Conservation (phyloP, 2,329 filamentous ascomycete genomes). For the Diplodia scrobiculata region DNA sequence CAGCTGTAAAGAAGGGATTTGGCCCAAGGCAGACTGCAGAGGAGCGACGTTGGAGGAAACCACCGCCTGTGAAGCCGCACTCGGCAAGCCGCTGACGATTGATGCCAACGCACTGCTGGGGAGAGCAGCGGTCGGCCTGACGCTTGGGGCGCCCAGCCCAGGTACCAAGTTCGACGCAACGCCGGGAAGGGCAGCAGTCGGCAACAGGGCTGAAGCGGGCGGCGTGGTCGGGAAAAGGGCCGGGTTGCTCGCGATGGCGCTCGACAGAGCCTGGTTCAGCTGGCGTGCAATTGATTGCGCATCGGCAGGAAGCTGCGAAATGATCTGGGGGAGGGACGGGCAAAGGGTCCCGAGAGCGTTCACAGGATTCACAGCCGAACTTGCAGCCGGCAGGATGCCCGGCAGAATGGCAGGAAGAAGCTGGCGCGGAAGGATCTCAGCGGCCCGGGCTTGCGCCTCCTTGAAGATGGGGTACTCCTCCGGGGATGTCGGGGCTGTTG, state of each 20-base stretch:
- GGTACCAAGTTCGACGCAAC: not conserved
- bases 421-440: conserved; percentile 18
- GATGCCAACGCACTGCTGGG: not conserved
- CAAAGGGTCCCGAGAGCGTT: conserved; percentile 1
- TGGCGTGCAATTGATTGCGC: conserved; percentile 12
- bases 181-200: not conserved
- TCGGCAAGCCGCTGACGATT: not conserved
- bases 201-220: not conserved
- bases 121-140: not conserved
- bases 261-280: conserved; percentile 16
- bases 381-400: too few relatives aligned
- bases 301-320: conserved; percentile 9
- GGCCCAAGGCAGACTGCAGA: not conserved
- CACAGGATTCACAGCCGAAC: not conserved
- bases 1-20: not conserved
- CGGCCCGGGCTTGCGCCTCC: conserved; percentile 13
- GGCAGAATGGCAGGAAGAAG: not conserved
- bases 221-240: not conserved
- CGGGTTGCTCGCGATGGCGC: conserved; percentile 13
- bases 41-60: not conserved
- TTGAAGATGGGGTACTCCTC: conserved; percentile 15
- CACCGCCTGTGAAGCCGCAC: not conserved
- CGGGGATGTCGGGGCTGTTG: conserved; percentile 17
- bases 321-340: conserved; percentile 1
- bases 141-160: not conserved